Base-by-base conservation (phyloP, 1,139 yeast genomes). In the Debaryomyces subglobosus region DNA sequence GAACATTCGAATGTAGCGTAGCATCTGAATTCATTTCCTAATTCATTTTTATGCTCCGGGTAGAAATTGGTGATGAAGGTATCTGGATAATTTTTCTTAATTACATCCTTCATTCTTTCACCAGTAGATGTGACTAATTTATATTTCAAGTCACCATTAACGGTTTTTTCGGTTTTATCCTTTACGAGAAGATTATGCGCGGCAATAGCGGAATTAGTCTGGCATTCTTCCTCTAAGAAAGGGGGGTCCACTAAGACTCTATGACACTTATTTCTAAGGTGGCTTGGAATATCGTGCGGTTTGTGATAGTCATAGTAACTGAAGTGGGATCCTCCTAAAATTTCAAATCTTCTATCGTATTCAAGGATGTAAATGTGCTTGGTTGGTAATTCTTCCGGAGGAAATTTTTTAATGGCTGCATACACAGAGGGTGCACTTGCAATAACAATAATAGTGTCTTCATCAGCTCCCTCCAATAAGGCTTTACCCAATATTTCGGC, bases 381-480 rank as follows among this genome's bases (percentile, higher is more conserved):
- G 0, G 92, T 86, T 23, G 89, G 90, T 24, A 89, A 60, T 10
- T 78, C 74, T 25, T 70, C 64, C 7, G 71, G 67, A 5, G 84
- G 81, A 36, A 72, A 63, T 51, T 81, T 79, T 56, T 77, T 78
- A 42, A 91, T 81, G 1, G 95, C 95, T 0, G 96, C 96, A 67
- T 85, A 91, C 1, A 89, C 97, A 0, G 96, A 87, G 5, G 97
- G 97, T 1, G 97, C 96, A 69, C 94, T 85, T 1, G 89, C 89
- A 49, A 91, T 79, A 39, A 85, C 89, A 43, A 89, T 76, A 1
- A 83, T 83, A 0, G 96, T 86, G 39, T 80, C 75, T 50, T 77
- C 78, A 55, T 83, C 86, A 1, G 96, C 95, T 5, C 90, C 95
- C 39, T 84, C 88, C 18, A 89, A 65, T 35, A 90, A 70, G 15